Conservation (phyloP, 345 rosid species). For the Kandelia obovata region DNA sequence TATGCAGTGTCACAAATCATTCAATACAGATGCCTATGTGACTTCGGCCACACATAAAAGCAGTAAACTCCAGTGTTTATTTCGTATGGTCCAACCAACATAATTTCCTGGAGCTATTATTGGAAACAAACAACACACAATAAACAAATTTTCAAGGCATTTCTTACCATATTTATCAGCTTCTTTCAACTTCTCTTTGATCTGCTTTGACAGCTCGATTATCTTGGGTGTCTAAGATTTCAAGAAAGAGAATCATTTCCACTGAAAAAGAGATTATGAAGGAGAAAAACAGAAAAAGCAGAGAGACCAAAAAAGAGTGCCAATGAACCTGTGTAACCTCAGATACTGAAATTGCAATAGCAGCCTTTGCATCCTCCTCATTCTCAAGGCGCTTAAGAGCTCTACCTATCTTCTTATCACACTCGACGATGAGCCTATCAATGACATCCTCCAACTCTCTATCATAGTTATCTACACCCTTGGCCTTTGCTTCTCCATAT, state of each 20-base stretch:
- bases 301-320: background rate
- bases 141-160: background rate
- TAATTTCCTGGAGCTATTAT: too few relatives aligned
- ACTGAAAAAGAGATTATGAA: background rate
- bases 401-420: constrained; percentile 92
- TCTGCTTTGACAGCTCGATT: constrained; percentile 79
- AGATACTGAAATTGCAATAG: constrained; percentile 93
- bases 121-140: background rate
- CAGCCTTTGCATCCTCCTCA: constrained; percentile 99
- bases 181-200: constrained; percentile 91
- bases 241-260: constrained; percentile 1
- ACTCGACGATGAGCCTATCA: constrained; percentile 91
- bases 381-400: constrained; percentile 98
- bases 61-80: too few relatives aligned
- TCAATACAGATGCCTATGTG: too few relatives aligned
- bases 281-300: background rate
- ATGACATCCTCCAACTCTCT: constrained; percentile 94
- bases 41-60: too few relatives aligned
- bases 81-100: too few relatives aligned
- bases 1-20: too few relatives aligned
- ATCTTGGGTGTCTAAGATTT: constrained; percentile 69
- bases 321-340: constrained; percentile 86
- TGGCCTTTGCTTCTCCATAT: constrained; percentile 82
- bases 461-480: constrained; percentile 82
- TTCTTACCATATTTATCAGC: constrained; percentile 72